These are phyloP conservation scores for Pseudofabraea citricarpa DNA, from an alignment of 2,329 filamentous ascomycete species.

Conservation along the genomic window DNA sequence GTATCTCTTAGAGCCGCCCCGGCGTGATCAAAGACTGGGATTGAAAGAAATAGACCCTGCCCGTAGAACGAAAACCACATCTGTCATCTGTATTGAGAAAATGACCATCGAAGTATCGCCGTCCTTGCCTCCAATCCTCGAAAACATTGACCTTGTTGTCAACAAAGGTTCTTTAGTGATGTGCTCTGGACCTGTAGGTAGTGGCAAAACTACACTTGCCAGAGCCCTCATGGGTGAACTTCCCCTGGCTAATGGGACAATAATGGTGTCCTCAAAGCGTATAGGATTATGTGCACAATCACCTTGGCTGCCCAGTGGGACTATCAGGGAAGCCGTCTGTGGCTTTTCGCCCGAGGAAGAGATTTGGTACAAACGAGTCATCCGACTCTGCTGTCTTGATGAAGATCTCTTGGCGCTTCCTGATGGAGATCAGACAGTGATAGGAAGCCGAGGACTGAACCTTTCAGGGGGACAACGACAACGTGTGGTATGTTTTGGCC, in stretches of 20 bases:
- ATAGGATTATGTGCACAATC: constrained; percentile 38
- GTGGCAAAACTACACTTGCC: constrained; percentile 20
- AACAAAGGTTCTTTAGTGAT: constrained; percentile 10
- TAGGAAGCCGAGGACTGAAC: constrained; percentile 26
- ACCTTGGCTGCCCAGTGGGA: constrained; percentile 38
- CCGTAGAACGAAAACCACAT: background rate
- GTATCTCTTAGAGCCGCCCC: constrained; percentile 3
- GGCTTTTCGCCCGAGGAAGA: constrained; percentile 10
- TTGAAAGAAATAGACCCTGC: no score
- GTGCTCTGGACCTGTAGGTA: constrained; percentile 26
- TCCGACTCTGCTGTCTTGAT: constrained; percentile 15
- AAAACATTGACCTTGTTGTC: constrained; percentile 5
- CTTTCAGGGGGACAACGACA: constrained; percentile 23
- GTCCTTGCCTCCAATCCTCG: constrained; percentile 4
- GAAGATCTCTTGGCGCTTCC: constrained; percentile 16
- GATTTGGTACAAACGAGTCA: constrained; percentile 15
- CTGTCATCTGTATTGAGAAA: background rate
- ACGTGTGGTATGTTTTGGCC: constrained; percentile 13
- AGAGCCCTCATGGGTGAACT: constrained; percentile 19
- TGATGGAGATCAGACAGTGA: constrained; percentile 15
- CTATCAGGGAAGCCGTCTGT: constrained; percentile 33
- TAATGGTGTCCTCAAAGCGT: constrained; percentile 9
- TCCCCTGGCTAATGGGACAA: constrained; percentile 3
- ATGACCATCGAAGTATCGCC: no score
- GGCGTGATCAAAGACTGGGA: background rate